These are phyloP conservation scores for Furcasterigmium furcatum DNA, from an alignment of 2,329 filamentous ascomycete genomes.

Conservation along the genomic window DNA sequence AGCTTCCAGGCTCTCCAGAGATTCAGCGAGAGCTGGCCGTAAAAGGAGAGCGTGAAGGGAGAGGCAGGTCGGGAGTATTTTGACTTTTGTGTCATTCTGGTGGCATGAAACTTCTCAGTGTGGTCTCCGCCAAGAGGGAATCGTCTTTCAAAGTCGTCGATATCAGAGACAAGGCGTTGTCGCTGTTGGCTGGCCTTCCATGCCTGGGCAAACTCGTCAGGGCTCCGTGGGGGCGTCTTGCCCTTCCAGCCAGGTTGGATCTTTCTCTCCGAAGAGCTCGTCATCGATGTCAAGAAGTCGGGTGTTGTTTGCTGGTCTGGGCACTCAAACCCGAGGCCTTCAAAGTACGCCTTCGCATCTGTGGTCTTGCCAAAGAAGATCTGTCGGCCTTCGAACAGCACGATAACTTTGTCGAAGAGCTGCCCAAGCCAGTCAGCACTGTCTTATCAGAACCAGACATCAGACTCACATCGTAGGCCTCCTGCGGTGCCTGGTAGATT, in stretches of 20 bases:
- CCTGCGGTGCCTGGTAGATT: slow-evolving; percentile 58
- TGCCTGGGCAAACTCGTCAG: slow-evolving; percentile 7
- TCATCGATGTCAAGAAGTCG: neutral
- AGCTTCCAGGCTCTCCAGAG: slow-evolving; percentile 13
- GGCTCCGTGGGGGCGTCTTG: slow-evolving; percentile 2
- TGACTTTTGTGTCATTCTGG: slow-evolving; percentile 4
- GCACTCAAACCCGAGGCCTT: slow-evolving; percentile 61
- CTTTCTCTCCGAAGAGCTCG: neutral
- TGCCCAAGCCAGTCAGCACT: neutral
- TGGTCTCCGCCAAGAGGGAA: slow-evolving; percentile 6
- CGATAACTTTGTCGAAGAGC: slow-evolving; percentile 63
- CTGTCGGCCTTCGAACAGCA: slow-evolving; percentile 64
- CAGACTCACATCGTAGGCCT: slow-evolving; percentile 24
- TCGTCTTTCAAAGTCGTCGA: slow-evolving; percentile 4
- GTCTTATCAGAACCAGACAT: slow-evolving; percentile 19
- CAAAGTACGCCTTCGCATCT: slow-evolving; percentile 62
- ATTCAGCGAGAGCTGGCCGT: slow-evolving; percentile 14
- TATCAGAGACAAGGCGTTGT: neutral
- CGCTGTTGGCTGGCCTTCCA: slow-evolving; percentile 5
- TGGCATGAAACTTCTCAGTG: slow-evolving; percentile 1
- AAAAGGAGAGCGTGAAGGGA: slow-evolving; percentile 16
- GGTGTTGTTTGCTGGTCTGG: slow-evolving; percentile 23
- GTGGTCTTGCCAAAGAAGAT: slow-evolving; percentile 63
- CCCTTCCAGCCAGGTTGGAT: neutral
- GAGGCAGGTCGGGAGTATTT: slow-evolving; percentile 2